Evolutionary conservation across 306 rosid genomes (phyloP).

Genomic region (Notholithocarpus densiflorus): DNA sequence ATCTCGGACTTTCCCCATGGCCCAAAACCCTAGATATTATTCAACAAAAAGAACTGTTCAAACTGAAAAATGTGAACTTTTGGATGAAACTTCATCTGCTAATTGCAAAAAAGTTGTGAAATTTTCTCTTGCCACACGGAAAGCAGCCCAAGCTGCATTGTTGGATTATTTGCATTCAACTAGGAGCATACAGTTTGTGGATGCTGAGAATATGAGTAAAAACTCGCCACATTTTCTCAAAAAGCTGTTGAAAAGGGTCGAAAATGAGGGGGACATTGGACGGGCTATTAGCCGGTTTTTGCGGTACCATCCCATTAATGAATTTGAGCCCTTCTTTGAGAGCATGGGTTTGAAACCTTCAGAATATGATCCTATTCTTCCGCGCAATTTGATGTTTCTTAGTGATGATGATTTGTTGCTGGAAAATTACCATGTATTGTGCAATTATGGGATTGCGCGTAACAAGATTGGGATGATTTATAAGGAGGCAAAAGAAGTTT

Average conservation of each 20-base stretch:
- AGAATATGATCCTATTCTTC: conserved; percentile 57
- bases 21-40: conserved; percentile 44
- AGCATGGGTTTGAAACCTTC: conserved; percentile 72
- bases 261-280: conserved; percentile 16
- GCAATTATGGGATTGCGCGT: conserved; percentile 60
- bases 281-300: conserved; percentile 42
- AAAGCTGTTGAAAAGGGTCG: conserved; percentile 41
- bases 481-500: conserved; percentile 42
- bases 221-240: conserved; percentile 58
- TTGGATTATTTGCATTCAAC: conserved; percentile 71
- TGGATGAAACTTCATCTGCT: not conserved
- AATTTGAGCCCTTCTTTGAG: conserved; percentile 86
- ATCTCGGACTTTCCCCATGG: conserved; percentile 14
- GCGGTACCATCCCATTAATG: conserved; percentile 76
- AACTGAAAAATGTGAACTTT: not conserved
- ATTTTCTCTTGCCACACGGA: conserved; percentile 16
- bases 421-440: conserved; percentile 49
- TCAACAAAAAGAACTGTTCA: conserved; percentile 22
- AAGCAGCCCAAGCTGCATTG: conserved; percentile 67
- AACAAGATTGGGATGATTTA: conserved; percentile 55
- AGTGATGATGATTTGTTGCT: conserved; percentile 53
- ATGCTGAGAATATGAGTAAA: conserved; percentile 78
- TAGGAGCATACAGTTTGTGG: conserved; percentile 56
- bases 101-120: not conserved
- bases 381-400: conserved; percentile 51